phyloP scores from a whole-genome alignment of 805 yeast species.

The Gaillardinia entomophila region DNA sequence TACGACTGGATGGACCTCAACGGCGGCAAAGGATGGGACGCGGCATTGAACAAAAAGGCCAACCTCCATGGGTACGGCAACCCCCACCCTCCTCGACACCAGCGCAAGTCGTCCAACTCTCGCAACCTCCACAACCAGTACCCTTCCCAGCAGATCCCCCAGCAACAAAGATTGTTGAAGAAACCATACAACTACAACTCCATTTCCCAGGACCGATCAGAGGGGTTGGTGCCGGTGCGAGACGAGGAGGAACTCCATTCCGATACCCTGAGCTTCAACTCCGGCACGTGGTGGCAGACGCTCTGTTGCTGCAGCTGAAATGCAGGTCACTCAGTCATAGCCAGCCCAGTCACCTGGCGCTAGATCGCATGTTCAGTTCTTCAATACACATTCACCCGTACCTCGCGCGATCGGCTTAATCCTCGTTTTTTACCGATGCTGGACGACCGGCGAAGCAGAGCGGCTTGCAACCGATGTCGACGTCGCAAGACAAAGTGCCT shows the following conservation, averaged over 20 bases:
- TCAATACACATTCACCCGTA: too few relatives aligned
- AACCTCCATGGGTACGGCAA: conserved; percentile 95
- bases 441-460: conserved; percentile 7
- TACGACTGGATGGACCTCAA: conserved; percentile 98
- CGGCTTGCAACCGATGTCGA: conserved; percentile 20
- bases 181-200: conserved; percentile 12
- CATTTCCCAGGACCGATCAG: conserved; percentile 11
- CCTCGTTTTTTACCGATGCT: too few relatives aligned
- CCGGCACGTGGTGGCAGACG: conserved; percentile 9
- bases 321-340: conserved; percentile 1
- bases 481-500: conserved; percentile 22
- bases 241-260: conserved; percentile 36
- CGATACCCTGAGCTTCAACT: conserved; percentile 28
- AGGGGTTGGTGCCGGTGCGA: conserved; percentile 26
- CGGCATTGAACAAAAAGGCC: conserved; percentile 82
- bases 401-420: too few relatives aligned
- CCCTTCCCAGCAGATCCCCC: conserved; percentile 7
- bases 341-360: too few relatives aligned
- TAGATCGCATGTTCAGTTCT: too few relatives aligned
- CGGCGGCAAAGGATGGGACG: conserved; percentile 95
- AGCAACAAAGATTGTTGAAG: conserved; percentile 6
- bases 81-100: conserved; percentile 65
- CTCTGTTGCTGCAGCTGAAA: conserved; percentile 11
- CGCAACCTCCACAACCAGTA: conserved; percentile 8
- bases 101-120: conserved; percentile 12